phyloP scores from a whole-genome alignment of 1,139 yeast genomes.

The Meyerozyma smithsonii region DNA sequence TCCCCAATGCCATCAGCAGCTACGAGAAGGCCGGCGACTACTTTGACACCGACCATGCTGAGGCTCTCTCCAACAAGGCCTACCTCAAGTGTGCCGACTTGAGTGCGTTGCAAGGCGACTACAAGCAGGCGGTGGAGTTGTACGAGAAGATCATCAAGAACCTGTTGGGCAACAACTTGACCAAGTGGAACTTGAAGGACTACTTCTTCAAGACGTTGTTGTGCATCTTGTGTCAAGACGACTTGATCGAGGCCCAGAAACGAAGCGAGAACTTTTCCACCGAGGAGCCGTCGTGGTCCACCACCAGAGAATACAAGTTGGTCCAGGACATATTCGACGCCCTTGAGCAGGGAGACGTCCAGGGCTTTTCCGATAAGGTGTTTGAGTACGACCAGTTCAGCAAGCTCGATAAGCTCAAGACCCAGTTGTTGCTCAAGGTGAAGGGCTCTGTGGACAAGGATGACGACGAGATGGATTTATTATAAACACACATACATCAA shows the following conservation, averaged over 20 bases:
- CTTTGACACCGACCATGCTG: conserved; percentile 91
- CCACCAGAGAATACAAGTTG: conserved; percentile 75
- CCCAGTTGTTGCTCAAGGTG: conserved; percentile 77
- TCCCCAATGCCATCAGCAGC: conserved; percentile 63
- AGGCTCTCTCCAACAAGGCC: conserved; percentile 85
- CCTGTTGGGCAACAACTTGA: conserved; percentile 66
- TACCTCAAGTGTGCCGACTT: conserved; percentile 87
- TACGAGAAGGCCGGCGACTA: conserved; percentile 96
- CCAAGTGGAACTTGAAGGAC: conserved; percentile 91
- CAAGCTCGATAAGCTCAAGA: conserved; percentile 88
- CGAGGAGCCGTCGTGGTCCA: conserved; percentile 75
- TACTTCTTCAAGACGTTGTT: conserved; percentile 80
- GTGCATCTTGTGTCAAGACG: conserved; percentile 79
- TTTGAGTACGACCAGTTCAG: conserved; percentile 84
- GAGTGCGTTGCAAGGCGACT: conserved; percentile 70
- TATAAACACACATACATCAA: neutral
- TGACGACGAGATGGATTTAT: conserved; percentile 54
- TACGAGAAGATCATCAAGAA: conserved; percentile 77
- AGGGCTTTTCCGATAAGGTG: conserved; percentile 68
- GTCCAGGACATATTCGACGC: conserved; percentile 63
- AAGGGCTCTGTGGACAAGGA: conserved; percentile 70
- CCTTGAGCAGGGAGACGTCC: conserved; percentile 75
- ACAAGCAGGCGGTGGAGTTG: conserved; percentile 65
- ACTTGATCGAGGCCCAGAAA: conserved; percentile 79
- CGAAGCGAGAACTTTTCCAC: conserved; percentile 58